Conservation (phyloP, 2,329 filamentous ascomycete species). For the Rutstroemia sp. region DNA sequence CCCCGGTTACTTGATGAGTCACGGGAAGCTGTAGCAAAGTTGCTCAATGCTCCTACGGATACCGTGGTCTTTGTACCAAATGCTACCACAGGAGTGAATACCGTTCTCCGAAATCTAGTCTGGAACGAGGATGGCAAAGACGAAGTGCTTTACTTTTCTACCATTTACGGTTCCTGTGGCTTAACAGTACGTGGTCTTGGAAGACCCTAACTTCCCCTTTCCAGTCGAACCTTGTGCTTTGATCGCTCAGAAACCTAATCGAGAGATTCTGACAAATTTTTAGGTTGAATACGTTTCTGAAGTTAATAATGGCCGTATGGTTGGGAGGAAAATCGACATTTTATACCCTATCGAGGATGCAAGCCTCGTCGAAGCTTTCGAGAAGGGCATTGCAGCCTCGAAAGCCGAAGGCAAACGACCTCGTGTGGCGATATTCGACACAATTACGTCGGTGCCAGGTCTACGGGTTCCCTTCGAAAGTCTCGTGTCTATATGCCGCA, state of each 20-base stretch:
- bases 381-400: conserved; percentile 45
- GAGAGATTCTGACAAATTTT: not conserved
- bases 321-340: conserved; percentile 48
- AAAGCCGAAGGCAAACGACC: conserved; percentile 52
- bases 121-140: conserved; percentile 57
- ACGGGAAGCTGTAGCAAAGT: conserved; percentile 54
- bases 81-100: conserved; percentile 72
- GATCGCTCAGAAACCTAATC: not conserved
- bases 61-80: conserved; percentile 74
- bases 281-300: conserved; percentile 58
- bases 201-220: not conserved
- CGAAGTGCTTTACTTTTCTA: conserved; percentile 67
- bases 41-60: conserved; percentile 58
- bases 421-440: conserved; percentile 69
- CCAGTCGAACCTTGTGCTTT: not conserved
- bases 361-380: conserved; percentile 56
- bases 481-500: conserved; percentile 55
- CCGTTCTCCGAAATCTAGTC: conserved; percentile 65
- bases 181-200: conserved; percentile 46
- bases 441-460: conserved; percentile 71
- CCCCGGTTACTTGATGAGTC: conserved; percentile 54
- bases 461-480: conserved; percentile 71
- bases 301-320: conserved; percentile 40
- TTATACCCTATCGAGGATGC: conserved; percentile 64
- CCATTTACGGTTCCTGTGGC: conserved; percentile 48